These are phyloP conservation scores for Metschnikowia amazonensis DNA, from an alignment of 805 yeast species.

Conservation along the genomic window DNA sequence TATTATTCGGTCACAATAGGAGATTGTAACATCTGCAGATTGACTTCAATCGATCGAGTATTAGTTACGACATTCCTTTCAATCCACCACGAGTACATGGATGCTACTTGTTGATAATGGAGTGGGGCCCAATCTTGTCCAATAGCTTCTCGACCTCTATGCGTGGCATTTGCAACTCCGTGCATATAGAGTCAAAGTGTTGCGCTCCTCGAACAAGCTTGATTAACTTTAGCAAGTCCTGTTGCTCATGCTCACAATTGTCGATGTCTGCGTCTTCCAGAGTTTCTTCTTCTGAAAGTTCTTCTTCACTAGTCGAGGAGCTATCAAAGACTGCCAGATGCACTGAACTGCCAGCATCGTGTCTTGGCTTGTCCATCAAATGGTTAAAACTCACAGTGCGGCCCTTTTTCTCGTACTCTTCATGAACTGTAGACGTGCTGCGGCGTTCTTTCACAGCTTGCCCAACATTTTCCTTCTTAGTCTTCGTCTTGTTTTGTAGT, in stretches of 20 bases:
- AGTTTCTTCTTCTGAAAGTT: constrained; percentile 1
- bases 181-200: constrained; percentile 65
- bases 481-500: constrained; percentile 8
- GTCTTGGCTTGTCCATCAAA: constrained; percentile 14
- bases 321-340: constrained; percentile 17
- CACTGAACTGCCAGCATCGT: constrained; percentile 3
- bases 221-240: constrained; percentile 35
- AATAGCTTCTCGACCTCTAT: constrained; percentile 51
- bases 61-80: not conserved
- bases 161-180: constrained; percentile 57
- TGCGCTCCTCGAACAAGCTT: constrained; percentile 49
- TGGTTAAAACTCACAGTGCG: constrained; percentile 37
- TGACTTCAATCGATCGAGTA: not conserved
- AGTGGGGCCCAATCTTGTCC: constrained; percentile 33
- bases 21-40: no score
- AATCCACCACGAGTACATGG: not conserved
- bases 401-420: constrained; percentile 18
- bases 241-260: constrained; percentile 12
- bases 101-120: constrained; percentile 30
- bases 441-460: not conserved
- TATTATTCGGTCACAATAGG: not conserved
- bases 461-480: constrained; percentile 3
- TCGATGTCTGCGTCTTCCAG: constrained; percentile 5
- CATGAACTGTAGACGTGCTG: constrained; percentile 9
- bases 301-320: constrained; percentile 15